Evolutionary conservation across 345 rosid species (phyloP).

Genomic region (Bretschneidera sinensis): DNA sequence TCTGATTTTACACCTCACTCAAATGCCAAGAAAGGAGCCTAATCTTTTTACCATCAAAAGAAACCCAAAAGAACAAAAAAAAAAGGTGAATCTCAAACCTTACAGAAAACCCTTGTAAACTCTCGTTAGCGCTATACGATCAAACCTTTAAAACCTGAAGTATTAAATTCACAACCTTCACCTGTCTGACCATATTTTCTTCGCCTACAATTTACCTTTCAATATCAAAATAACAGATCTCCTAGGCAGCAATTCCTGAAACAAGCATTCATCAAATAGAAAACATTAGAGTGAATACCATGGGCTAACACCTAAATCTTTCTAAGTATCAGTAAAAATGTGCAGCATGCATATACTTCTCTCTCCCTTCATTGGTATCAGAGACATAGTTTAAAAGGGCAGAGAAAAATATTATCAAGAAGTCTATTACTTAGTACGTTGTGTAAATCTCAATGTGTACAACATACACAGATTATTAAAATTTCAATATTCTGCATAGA

Average conservation of each 20-base stretch:
- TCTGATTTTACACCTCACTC: conserved; percentile 62
- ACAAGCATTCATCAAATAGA: conserved; percentile 13
- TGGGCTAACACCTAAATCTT: not conserved
- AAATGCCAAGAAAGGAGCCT: conserved; percentile 44
- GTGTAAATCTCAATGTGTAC: too few relatives aligned
- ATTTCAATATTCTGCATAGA: not conserved
- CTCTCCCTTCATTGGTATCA: not conserved
- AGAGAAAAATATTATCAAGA: too few relatives aligned
- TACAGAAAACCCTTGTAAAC: conserved; percentile 38
- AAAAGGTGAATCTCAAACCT: conserved; percentile 42
- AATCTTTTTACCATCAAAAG: conserved; percentile 25
- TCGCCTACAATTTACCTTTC: conserved; percentile 38
- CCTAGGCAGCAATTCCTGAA: conserved; percentile 77
- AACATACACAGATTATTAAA: not conserved
- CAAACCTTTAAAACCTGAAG: conserved; percentile 30
- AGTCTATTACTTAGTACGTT: not conserved
- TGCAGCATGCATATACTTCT: not conserved
- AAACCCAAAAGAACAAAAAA: conserved; percentile 8
- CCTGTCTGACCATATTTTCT: conserved; percentile 28
- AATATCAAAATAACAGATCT: conserved; percentile 36
- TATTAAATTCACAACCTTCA: conserved; percentile 34
- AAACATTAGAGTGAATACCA: conserved; percentile 7
- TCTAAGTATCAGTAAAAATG: conserved; percentile 1
- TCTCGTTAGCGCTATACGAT: conserved; percentile 37
- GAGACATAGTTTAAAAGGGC: not conserved